phyloP scores from a whole-genome alignment of 805 yeast genomes.

The Wickerhamiella domercqiae region DNA sequence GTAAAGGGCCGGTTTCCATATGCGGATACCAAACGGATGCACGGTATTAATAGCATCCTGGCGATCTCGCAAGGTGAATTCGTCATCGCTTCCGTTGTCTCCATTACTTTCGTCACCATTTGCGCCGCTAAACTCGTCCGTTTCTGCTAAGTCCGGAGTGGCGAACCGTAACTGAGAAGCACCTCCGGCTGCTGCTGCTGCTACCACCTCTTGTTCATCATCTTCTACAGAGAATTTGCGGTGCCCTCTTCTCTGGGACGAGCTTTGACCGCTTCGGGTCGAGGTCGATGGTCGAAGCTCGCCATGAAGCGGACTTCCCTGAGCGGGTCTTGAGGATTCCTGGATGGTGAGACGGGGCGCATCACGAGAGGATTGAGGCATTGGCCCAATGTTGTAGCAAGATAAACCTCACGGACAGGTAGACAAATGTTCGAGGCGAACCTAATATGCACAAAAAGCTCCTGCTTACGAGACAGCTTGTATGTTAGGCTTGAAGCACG shows the following conservation, averaged over 20 bases:
- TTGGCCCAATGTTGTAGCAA: too few relatives aligned
- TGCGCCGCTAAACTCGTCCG: background rate
- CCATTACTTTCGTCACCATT: background rate
- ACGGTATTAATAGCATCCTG: slow-evolving; percentile 94
- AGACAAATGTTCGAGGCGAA: too few relatives aligned
- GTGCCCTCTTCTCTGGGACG: slow-evolving; percentile 2
- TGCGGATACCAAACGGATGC: slow-evolving; percentile 95
- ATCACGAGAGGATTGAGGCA: background rate
- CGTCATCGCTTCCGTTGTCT: slow-evolving; percentile 40
- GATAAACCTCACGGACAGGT: too few relatives aligned
- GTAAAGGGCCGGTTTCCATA: slow-evolving; percentile 96
- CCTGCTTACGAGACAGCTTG: too few relatives aligned
- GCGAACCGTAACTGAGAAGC: background rate
- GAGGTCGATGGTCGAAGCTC: too few relatives aligned
- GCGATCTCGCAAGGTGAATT: slow-evolving; percentile 76
- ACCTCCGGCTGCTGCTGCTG: background rate
- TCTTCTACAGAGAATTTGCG: slow-evolving; percentile 11
- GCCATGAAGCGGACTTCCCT: too few relatives aligned
- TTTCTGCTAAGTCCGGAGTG: background rate
- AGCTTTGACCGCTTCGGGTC: too few relatives aligned
- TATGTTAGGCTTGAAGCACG: too few relatives aligned
- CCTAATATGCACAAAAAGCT: too few relatives aligned
- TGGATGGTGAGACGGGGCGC: background rate
- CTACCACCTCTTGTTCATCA: slow-evolving; percentile 6
- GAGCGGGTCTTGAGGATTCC: too few relatives aligned